Conservation (phyloP, 352 stramenopile genomes). For the Phytophthora boehmeriae region DNA sequence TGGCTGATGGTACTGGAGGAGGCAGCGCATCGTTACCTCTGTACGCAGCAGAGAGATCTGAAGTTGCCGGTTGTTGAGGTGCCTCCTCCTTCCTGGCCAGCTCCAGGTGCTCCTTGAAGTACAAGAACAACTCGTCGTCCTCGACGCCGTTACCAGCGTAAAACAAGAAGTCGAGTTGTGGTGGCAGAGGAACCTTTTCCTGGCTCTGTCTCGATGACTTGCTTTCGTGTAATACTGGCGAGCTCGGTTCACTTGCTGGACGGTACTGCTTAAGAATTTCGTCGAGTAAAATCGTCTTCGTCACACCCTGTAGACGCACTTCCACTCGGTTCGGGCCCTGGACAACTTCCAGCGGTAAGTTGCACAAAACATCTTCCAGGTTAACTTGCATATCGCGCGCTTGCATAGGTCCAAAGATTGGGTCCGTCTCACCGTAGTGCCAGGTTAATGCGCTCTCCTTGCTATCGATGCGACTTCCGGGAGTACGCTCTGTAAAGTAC, state of each 20-base stretch:
- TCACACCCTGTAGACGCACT: constrained; percentile 68
- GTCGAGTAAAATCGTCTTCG: constrained; percentile 69
- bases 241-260: constrained; percentile 23
- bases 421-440: constrained; percentile 77
- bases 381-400: constrained; percentile 89
- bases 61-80: background rate
- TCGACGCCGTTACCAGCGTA: constrained; percentile 84
- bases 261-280: constrained; percentile 59
- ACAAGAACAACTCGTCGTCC: constrained; percentile 88
- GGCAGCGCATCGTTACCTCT: constrained; percentile 8
- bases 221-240: constrained; percentile 9
- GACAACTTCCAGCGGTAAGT: constrained; percentile 80
- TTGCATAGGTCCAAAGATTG: constrained; percentile 83
- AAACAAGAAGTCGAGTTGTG: constrained; percentile 85
- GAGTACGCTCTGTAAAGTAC: constrained; percentile 76
- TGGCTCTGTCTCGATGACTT: constrained; percentile 19
- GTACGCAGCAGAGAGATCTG: constrained; percentile 5
- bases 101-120: constrained; percentile 76
- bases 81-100: constrained; percentile 30
- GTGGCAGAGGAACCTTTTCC: constrained; percentile 3
- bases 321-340: constrained; percentile 83
- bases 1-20: constrained; percentile 14
- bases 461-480: constrained; percentile 66
- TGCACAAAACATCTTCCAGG: constrained; percentile 85
- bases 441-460: constrained; percentile 71